Evolutionary conservation across 2,329 filamentous ascomycete genomes (phyloP), one percentile per base, ranked within the genome.

Genomic region (Clathrospora elynae): DNA sequence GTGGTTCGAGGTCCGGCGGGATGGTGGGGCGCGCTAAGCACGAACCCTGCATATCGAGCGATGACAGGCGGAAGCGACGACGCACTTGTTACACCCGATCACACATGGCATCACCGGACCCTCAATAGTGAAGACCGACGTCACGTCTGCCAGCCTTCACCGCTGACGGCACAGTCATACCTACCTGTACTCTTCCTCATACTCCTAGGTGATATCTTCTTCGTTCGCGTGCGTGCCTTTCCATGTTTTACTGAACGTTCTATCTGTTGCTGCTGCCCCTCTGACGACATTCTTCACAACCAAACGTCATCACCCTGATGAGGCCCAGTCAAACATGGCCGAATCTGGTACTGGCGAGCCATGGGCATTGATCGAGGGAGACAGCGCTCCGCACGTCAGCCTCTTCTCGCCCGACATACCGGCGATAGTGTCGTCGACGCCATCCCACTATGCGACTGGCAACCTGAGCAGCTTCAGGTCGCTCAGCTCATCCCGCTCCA

Each of bases 361-460:
- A 38, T 55, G 52, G 53, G 33, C 51, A 13, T 38, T 44, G 17
- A 32, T 33, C 14, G 35, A 54, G 9, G 34, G 32, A 28, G 44
- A 55, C 43, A 53, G 16, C 30, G 32, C 57, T 20, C 51, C 59
- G 20, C 57, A 53, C 34, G 47, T 57, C 44, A 60, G 53, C 29
- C 58, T 64, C 49, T 64, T 69, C 56, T 60, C 66, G 12, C 51
- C 61, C 25, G 42, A 51, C 28, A 33, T 55, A 16, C 49, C 59
- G 11, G 47, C 55, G 5, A 42, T 54, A 30, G 30, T 45, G 20
- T 41, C 55, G 11, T 46, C 62, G n/a, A 24, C 40, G 17, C 39
- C 56, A 16, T 22, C 52, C 24, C 45, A 46, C 19, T 35, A 39
- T 28, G 30, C 46, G 7, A 24, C 34, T 7, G 47, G 42, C 14